phyloP scores from a whole-genome alignment of 1,284 basidiomycete genomes.

The Bjerkandera adusta region DNA sequence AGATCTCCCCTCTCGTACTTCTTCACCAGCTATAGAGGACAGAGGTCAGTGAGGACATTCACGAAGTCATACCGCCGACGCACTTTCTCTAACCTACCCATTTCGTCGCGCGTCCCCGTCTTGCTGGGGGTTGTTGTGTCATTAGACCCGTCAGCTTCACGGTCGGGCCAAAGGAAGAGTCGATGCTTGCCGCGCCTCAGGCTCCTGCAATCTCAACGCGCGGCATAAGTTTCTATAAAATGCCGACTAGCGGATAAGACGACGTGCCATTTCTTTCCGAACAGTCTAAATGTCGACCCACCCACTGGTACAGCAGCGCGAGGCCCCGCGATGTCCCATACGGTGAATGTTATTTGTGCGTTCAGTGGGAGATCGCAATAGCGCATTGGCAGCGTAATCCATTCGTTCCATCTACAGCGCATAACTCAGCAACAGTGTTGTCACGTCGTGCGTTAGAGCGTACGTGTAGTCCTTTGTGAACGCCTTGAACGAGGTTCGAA shows the following conservation, averaged over 20 bases:
- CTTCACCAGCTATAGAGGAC: slow-evolving; percentile 76
- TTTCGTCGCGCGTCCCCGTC: slow-evolving; percentile 77
- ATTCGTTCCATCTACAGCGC: slow-evolving; percentile 96
- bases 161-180: slow-evolving; percentile 78
- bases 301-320: slow-evolving; percentile 78
- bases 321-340: slow-evolving; percentile 90
- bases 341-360: slow-evolving; percentile 90
- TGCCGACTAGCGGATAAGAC: neutral
- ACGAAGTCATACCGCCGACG: slow-evolving; percentile 17
- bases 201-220: slow-evolving; percentile 51
- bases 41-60: neutral
- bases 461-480: slow-evolving; percentile 85
- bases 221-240: neutral
- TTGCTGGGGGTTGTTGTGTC: slow-evolving; percentile 89
- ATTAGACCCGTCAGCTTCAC: slow-evolving; percentile 82
- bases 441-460: slow-evolving; percentile 28
- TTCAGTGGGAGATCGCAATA: slow-evolving; percentile 89
- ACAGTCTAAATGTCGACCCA: slow-evolving; percentile 86
- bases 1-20: slow-evolving; percentile 94
- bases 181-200: slow-evolving; percentile 90
- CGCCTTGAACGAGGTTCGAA: slow-evolving; percentile 89
- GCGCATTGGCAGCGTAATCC: slow-evolving; percentile 86
- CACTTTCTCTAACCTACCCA: slow-evolving; percentile 93
- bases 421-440: slow-evolving; percentile 5
- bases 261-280: slow-evolving; percentile 87